Conservation (phyloP, 768 basidiomycete genomes). For the Piloderma croceum region DNA sequence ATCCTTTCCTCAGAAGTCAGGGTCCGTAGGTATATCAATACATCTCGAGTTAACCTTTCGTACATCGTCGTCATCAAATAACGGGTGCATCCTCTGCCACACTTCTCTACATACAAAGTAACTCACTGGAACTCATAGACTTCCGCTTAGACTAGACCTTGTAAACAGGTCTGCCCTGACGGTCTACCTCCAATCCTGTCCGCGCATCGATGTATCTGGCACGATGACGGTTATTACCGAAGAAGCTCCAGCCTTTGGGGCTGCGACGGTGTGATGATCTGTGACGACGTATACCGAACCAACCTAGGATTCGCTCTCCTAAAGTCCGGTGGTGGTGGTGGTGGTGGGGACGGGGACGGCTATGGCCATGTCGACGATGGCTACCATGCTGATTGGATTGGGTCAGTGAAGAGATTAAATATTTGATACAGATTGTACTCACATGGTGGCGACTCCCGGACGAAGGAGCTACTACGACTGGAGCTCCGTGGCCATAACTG, state of each 20-base stretch:
- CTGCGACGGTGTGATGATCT: not conserved
- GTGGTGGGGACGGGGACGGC: slow-evolving; percentile 11
- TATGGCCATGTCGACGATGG: not conserved
- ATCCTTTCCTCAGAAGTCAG: too few species aligned
- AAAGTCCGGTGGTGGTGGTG: slow-evolving; percentile 19
- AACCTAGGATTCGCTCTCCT: slow-evolving; percentile 32
- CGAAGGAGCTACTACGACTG: too few species aligned
- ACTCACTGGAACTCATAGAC: too few species aligned
- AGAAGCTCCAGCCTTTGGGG: not conserved
- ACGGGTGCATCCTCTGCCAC: too few species aligned
- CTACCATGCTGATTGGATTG: not conserved
- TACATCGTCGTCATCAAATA: too few species aligned
- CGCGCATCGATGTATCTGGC: slow-evolving; percentile 17
- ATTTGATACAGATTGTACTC: too few species aligned
- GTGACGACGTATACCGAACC: slow-evolving; percentile 26
- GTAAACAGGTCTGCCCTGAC: slow-evolving; percentile 49
- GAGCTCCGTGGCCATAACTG: too few species aligned
- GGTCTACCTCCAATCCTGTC: slow-evolving; percentile 38
- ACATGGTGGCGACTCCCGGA: too few species aligned
- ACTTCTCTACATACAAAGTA: too few species aligned
- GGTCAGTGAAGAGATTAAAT: too few species aligned
- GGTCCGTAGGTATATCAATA: too few species aligned
- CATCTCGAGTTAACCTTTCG: too few species aligned
- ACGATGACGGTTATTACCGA: slow-evolving; percentile 11
- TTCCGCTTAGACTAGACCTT: slow-evolving; percentile 13